Conservation (phyloP, 192 early-diverging fungal species). For the Entomortierella chlamydospora region DNA sequence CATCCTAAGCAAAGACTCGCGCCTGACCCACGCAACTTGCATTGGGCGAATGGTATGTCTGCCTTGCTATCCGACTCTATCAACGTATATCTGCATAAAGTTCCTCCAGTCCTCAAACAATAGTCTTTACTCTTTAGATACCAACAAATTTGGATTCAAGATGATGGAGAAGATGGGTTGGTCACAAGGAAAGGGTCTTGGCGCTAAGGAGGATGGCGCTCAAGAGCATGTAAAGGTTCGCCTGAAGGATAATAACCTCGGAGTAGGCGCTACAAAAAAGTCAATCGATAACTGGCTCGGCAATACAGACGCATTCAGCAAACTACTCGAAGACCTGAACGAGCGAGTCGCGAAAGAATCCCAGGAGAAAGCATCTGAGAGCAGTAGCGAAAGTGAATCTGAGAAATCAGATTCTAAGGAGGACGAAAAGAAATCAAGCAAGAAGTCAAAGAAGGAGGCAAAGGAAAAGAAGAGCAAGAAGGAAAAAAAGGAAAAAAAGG, state of each 20-base stretch:
- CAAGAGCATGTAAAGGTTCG: conserved; percentile 88
- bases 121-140: conserved; percentile 60
- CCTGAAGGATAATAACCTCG: conserved; percentile 88
- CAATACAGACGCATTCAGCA: conserved; percentile 87
- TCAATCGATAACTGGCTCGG: conserved; percentile 95
- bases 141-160: conserved; percentile 85
- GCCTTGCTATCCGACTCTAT: background rate
- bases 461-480: conserved; percentile 54
- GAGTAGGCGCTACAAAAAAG: conserved; percentile 90
- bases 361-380: conserved; percentile 48
- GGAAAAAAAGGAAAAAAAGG: conserved; percentile 55
- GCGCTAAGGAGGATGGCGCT: conserved; percentile 86
- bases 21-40: conserved; percentile 91
- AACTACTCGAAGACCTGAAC: conserved; percentile 85
- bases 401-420: conserved; percentile 51
- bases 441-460: conserved; percentile 34
- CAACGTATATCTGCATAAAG: conserved; percentile 2
- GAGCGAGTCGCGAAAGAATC: conserved; percentile 59
- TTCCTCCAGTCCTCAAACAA: background rate
- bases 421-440: conserved; percentile 41
- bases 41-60: conserved; percentile 83
- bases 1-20: conserved; percentile 82
- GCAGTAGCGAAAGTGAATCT: background rate
- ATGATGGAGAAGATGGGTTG: conserved; percentile 98
- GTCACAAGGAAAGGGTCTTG: conserved; percentile 93